A percentile compares a stretch with the other conserved stretches of the same genome.
phyloP scores from a whole-genome alignment of 2,329 filamentous ascomycete species.

The Aureobasidium sp. region DNA sequence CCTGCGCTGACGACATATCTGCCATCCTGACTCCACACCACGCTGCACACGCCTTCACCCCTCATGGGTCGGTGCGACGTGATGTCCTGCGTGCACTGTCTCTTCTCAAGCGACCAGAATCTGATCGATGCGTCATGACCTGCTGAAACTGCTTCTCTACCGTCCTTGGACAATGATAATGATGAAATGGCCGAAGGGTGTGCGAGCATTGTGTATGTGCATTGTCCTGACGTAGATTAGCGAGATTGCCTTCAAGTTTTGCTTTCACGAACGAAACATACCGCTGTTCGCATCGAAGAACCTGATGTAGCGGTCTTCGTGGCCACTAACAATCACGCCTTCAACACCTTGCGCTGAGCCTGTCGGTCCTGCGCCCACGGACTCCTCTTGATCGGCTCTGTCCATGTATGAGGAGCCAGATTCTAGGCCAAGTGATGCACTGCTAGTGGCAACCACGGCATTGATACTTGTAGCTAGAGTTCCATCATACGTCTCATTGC shows the following conservation, averaged over 20 bases:
- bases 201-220: conserved; percentile 97
- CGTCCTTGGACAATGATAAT: conserved; percentile 85
- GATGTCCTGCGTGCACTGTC: conserved; percentile 91
- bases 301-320: conserved; percentile 91
- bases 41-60: conserved; percentile 87
- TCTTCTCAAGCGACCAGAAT: conserved; percentile 96
- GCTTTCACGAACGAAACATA: conserved; percentile 46
- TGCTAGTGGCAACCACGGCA: conserved; percentile 70
- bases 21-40: conserved; percentile 93
- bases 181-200: conserved; percentile 90
- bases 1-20: conserved; percentile 91
- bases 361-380: conserved; percentile 70
- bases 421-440: conserved; percentile 65
- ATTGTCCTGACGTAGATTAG: conserved; percentile 64
- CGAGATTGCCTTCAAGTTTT: background rate
- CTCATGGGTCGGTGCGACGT: conserved; percentile 90
- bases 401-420: conserved; percentile 57
- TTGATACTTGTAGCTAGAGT: conserved; percentile 80
- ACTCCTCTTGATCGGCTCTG: conserved; percentile 65
- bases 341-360: conserved; percentile 70
- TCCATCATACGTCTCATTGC: conserved; percentile 86
- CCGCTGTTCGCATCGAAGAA: conserved; percentile 99
- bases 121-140: conserved; percentile 92
- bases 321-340: conserved; percentile 89
- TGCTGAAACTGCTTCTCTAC: conserved; percentile 87